Evolutionary conservation across 495 filamentous ascomycete species (phyloP).

Genomic region (Hyaloscypha finlandica): DNA sequence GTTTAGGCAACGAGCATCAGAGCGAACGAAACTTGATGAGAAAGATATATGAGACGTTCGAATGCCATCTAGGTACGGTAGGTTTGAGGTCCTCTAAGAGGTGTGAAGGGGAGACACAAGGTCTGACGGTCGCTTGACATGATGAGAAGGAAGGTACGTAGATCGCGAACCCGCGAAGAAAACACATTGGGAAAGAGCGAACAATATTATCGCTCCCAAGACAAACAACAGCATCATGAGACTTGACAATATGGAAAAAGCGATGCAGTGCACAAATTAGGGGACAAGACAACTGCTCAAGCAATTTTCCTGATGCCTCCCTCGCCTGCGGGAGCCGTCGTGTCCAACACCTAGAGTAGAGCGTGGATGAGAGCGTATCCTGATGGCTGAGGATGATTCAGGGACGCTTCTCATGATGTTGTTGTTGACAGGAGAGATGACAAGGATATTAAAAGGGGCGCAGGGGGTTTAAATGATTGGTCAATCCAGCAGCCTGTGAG

Average conservation of each 20-base stretch:
- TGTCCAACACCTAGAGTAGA: too few species aligned
- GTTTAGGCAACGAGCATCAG: slow-evolving; percentile 8
- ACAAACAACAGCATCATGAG: not conserved
- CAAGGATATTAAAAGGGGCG: not conserved
- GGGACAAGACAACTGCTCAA: not conserved
- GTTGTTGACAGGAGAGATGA: not conserved
- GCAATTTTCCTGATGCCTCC: not conserved
- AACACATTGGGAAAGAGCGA: not conserved
- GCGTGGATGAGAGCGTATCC: not conserved
- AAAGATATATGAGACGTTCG: slow-evolving; percentile 11
- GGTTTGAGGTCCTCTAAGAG: not conserved
- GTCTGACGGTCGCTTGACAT: not conserved
- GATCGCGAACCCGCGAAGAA: not conserved
- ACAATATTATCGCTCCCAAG: not conserved
- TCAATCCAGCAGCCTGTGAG: not conserved
- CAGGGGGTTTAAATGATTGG: slow-evolving; percentile 1
- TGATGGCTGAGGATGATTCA: not conserved
- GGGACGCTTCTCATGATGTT: not conserved
- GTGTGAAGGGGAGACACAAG: not conserved
- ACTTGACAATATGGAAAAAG: not conserved
- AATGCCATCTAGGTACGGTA: slow-evolving; percentile 17
- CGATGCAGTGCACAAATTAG: too few species aligned
- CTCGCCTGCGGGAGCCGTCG: too few species aligned
- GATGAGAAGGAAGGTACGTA: not conserved
- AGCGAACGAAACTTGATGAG: slow-evolving; percentile 10